Evolutionary conservation across 2,329 filamentous ascomycete genomes (phyloP).

Genomic region (Botrytis fragariae): DNA sequence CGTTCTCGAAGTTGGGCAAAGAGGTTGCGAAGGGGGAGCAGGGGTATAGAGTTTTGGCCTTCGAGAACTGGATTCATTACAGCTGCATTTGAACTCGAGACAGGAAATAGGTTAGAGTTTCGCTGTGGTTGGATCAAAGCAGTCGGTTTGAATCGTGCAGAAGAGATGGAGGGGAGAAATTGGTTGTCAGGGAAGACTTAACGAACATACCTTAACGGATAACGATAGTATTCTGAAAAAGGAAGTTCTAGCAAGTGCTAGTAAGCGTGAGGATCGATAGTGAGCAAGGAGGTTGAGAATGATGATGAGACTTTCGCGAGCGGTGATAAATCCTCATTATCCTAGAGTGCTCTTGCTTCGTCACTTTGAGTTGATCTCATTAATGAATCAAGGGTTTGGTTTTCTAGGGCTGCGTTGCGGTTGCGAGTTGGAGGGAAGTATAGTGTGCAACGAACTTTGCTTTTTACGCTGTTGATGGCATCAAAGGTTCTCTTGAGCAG

Average conservation of each 20-base stretch:
- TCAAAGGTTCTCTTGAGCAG: not conserved
- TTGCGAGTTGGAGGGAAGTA: not conserved
- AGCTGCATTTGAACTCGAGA: no score
- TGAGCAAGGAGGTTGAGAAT: no score
- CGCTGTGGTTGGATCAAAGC: no score
- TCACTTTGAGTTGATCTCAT: not conserved
- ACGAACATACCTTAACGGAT: no score
- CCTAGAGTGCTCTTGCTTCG: not conserved
- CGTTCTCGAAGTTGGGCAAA: not conserved
- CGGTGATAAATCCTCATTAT: not conserved
- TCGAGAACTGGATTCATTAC: no score
- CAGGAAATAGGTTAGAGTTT: no score
- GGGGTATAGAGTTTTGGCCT: no score
- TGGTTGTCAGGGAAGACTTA: not conserved
- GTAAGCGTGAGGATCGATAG: no score
- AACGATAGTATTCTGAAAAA: no score
- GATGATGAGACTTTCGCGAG: accelerated
- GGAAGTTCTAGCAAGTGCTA: not conserved
- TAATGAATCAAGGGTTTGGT: not conserved
- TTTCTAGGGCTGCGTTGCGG: not conserved
- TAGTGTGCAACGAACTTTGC: not conserved
- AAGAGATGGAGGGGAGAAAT: not conserved
- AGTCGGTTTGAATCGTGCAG: no score
- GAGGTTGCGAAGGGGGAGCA: no score
- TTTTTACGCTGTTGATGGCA: not conserved